A percentile compares a stretch with the other conserved stretches of the same genome.
These are phyloP conservation scores for Saitoella complicata DNA, from an alignment of 805 yeast genomes.

Conservation along the genomic window DNA sequence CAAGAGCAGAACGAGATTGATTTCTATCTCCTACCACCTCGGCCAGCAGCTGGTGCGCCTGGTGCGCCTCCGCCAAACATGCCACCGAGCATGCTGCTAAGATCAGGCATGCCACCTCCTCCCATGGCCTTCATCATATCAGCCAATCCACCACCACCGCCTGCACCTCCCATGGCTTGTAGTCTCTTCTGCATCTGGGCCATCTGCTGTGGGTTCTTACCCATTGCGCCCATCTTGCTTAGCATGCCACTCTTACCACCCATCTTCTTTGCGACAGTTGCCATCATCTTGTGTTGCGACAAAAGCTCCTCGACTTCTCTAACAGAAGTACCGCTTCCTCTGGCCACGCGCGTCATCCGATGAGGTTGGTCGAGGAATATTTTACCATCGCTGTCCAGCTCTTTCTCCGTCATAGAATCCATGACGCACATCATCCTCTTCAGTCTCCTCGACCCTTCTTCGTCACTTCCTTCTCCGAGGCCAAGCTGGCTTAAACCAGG, in stretches of 20 bases:
- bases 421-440: conserved; percentile 78
- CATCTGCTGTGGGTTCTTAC: conserved; percentile 23
- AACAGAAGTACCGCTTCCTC: conserved; percentile 86
- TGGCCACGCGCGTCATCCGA: conserved; percentile 76
- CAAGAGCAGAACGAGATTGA: neutral
- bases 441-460: conserved; percentile 69
- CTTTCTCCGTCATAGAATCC: conserved; percentile 87
- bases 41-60: conserved; percentile 11
- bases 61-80: conserved; percentile 40
- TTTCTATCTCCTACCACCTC: neutral
- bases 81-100: conserved; percentile 11
- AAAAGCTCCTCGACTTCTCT: conserved; percentile 86
- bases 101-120: conserved; percentile 48
- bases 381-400: conserved; percentile 78
- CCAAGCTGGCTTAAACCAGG: conserved; percentile 81
- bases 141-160: conserved; percentile 20
- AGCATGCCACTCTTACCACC: conserved; percentile 40
- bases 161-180: conserved; percentile 35
- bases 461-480: conserved; percentile 55
- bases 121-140: conserved; percentile 16
- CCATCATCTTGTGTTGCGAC: conserved; percentile 86
- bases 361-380: conserved; percentile 66
- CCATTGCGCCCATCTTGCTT: conserved; percentile 27
- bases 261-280: conserved; percentile 68
- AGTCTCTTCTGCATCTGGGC: conserved; percentile 32